phyloP scores from a whole-genome alignment of 768 basidiomycete genomes.

The Podaxis carcinomalis region DNA sequence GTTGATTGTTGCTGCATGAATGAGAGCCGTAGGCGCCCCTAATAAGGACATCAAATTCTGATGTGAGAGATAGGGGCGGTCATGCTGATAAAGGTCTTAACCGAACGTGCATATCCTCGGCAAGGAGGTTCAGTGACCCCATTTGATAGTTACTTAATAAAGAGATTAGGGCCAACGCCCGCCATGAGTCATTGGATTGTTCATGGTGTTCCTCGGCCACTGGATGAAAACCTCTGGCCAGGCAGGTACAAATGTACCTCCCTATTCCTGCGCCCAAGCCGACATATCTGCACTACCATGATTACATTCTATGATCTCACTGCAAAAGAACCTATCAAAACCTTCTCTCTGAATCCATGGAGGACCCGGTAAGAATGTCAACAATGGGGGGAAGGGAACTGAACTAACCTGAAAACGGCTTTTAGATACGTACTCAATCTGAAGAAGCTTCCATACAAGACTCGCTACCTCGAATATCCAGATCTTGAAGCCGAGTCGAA shows the following conservation, averaged over 20 bases:
- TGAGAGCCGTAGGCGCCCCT: too few relatives aligned
- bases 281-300: not conserved
- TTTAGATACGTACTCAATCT: conserved; percentile 28
- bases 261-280: not conserved
- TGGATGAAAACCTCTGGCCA: too few relatives aligned
- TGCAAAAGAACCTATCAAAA: not conserved
- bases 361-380: not conserved
- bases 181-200: too few relatives aligned
- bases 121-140: too few relatives aligned
- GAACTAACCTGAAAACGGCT: not conserved
- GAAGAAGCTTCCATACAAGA: conserved; percentile 33
- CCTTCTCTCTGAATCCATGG: not conserved
- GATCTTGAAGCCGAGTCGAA: conserved; percentile 34
- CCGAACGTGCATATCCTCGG: too few relatives aligned
- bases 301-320: not conserved
- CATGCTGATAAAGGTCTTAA: too few relatives aligned
- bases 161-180: too few relatives aligned
- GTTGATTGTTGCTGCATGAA: too few relatives aligned
- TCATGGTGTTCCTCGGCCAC: too few relatives aligned
- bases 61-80: too few relatives aligned
- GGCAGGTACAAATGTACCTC: not conserved
- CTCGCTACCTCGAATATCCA: conserved; percentile 47
- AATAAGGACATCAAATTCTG: too few relatives aligned
- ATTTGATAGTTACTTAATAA: too few relatives aligned
- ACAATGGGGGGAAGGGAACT: not conserved